Conservation (phyloP, 108 stramenopile species). For the Skeletonema grethae region DNA sequence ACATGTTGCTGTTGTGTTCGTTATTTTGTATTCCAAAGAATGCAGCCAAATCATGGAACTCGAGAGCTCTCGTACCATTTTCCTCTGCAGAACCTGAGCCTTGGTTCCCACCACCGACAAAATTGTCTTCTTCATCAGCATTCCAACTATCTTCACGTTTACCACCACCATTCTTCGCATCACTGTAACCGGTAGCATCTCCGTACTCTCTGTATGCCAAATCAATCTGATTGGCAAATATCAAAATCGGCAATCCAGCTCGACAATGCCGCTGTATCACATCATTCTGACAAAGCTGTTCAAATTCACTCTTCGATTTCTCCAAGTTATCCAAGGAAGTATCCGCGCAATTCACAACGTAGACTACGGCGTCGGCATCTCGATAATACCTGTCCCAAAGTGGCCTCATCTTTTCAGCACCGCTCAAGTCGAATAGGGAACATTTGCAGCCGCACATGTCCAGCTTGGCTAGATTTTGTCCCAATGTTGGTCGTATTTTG, state of each 20-base stretch:
- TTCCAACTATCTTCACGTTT: slow-evolving; percentile 26
- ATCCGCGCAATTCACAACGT: slow-evolving; percentile 54
- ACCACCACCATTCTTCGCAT: not conserved
- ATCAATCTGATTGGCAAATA: slow-evolving; percentile 50
- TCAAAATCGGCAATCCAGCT: slow-evolving; percentile 43
- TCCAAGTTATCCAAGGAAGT: slow-evolving; percentile 27
- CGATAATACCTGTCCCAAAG: slow-evolving; percentile 84
- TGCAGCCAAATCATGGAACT: slow-evolving; percentile 28
- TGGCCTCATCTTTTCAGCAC: slow-evolving; percentile 63
- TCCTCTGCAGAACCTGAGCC: not conserved
- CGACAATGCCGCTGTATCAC: slow-evolving; percentile 14
- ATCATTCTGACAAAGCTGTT: slow-evolving; percentile 29
- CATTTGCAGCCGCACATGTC: slow-evolving; percentile 69
- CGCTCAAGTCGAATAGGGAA: slow-evolving; percentile 77
- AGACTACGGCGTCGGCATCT: slow-evolving; percentile 80
- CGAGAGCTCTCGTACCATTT: slow-evolving; percentile 16
- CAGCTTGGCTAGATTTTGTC: slow-evolving; percentile 78
- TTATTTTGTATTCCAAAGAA: slow-evolving; percentile 44
- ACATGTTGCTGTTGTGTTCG: slow-evolving; percentile 40
- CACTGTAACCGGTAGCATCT: slow-evolving; percentile 6
- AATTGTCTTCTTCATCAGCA: slow-evolving; percentile 40
- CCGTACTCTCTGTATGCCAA: slow-evolving; percentile 41
- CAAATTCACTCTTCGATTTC: slow-evolving; percentile 29
- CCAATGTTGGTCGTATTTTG: slow-evolving; percentile 80
- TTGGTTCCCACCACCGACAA: slow-evolving; percentile 34